Percentiles rank a stretch among this genome's conserved stretches.
Evolutionary conservation across 1,284 basidiomycete species (phyloP).

Genomic region (Flammula alnicola): DNA sequence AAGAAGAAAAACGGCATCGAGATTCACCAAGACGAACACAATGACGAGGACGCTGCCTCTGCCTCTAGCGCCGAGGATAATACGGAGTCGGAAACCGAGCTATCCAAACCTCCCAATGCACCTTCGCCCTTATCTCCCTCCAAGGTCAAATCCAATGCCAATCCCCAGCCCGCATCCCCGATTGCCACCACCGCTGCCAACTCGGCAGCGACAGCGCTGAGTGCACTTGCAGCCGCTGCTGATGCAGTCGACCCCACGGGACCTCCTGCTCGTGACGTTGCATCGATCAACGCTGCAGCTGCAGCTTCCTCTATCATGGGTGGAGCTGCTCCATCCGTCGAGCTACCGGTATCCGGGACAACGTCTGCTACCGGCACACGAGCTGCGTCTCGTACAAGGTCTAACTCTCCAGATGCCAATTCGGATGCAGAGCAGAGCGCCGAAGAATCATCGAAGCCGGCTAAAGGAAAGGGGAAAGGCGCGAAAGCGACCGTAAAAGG

Average conservation of each 20-base stretch:
- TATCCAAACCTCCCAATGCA: constrained; percentile 10
- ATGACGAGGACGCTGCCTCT: constrained; percentile 26
- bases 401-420: constrained; percentile 13
- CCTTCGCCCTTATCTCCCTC: constrained; percentile 16
- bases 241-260: constrained; percentile 40
- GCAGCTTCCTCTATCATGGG: constrained; percentile 55
- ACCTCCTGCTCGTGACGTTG: constrained; percentile 41
- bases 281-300: constrained; percentile 46
- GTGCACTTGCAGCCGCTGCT: constrained; percentile 45
- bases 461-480: constrained; percentile 13
- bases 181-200: constrained; percentile 32
- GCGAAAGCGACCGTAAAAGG: constrained; percentile 10
- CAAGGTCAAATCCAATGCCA: constrained; percentile 11
- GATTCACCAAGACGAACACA: constrained; percentile 22
- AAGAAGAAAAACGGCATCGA: constrained; percentile 52
- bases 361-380: constrained; percentile 6
- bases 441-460: constrained; percentile 14
- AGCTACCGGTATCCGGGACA: constrained; percentile 31
- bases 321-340: constrained; percentile 35
- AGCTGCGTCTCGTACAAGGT: constrained; percentile 15
- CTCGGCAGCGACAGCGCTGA: constrained; percentile 41
- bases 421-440: constrained; percentile 16
- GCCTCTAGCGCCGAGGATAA: constrained; percentile 24
- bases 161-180: constrained; percentile 16
- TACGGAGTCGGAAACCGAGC: constrained; percentile 37